These are phyloP conservation scores for Penicillium brasilianum DNA, from an alignment of 2,329 filamentous ascomycete genomes.

Conservation along the genomic window DNA sequence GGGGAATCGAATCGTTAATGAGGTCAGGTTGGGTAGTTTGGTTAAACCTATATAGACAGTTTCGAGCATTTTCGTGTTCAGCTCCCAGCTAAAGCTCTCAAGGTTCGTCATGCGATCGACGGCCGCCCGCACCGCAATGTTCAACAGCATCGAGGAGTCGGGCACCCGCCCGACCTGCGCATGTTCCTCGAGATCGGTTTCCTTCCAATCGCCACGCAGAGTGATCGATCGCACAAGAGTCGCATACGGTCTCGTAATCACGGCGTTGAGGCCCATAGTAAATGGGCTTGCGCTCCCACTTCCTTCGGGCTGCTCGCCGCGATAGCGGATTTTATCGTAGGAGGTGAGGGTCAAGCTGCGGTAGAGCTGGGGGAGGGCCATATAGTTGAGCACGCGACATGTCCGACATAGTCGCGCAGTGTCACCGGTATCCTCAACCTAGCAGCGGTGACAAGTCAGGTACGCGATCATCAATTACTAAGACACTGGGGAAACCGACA, in stretches of 20 bases:
- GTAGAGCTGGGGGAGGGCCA: slow-evolving; percentile 67
- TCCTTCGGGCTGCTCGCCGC: slow-evolving; percentile 62
- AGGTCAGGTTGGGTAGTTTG: slow-evolving; percentile 55
- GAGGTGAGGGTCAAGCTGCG: slow-evolving; percentile 61
- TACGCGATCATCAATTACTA: not conserved
- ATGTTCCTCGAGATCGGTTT: slow-evolving; percentile 62
- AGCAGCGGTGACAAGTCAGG: slow-evolving; percentile 23
- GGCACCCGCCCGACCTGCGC: slow-evolving; percentile 62
- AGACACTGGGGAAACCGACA: slow-evolving; percentile 44
- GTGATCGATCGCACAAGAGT: slow-evolving; percentile 59
- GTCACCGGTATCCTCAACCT: slow-evolving; percentile 64
- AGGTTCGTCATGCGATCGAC: slow-evolving; percentile 64
- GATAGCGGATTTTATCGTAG: slow-evolving; percentile 64
- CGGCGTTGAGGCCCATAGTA: slow-evolving; percentile 65
- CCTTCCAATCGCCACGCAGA: slow-evolving; percentile 62
- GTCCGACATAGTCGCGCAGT: slow-evolving; percentile 65
- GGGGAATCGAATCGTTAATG: slow-evolving; percentile 62
- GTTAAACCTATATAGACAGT: slow-evolving; percentile 64
- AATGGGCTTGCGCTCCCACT: slow-evolving; percentile 68
- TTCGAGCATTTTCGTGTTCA: slow-evolving; percentile 64
- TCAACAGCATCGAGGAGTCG: slow-evolving; percentile 68
- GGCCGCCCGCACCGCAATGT: slow-evolving; percentile 63
- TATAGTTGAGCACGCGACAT: slow-evolving; percentile 67
- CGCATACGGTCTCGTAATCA: slow-evolving; percentile 62
- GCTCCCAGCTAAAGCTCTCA: slow-evolving; percentile 63